phyloP scores from a whole-genome alignment of 73 alveolate genomes.

The Blepharisma stoltei region DNA sequence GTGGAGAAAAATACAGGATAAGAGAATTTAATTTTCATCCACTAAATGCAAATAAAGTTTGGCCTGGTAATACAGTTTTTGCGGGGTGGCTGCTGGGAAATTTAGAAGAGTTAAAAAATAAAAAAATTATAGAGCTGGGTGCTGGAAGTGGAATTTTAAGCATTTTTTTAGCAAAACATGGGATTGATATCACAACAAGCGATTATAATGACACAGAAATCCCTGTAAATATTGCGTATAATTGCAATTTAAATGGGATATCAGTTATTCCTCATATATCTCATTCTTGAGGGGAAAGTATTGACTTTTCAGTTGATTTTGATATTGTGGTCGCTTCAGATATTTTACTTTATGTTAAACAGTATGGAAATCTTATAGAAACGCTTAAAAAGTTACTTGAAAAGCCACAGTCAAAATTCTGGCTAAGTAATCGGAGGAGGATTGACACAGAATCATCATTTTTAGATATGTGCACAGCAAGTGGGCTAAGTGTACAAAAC shows the following conservation, averaged over 20 bases:
- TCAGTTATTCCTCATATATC: background rate
- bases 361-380: background rate
- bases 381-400: background rate
- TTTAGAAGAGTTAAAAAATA: background rate
- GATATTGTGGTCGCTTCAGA: background rate
- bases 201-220: background rate
- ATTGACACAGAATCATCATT: background rate
- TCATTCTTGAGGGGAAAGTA: background rate
- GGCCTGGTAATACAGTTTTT: slow-evolving; percentile 1
- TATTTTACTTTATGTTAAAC: background rate
- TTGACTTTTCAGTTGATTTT: background rate
- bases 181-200: background rate
- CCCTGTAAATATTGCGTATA: background rate
- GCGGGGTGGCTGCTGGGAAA: background rate
- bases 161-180: background rate
- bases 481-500: background rate
- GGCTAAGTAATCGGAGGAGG: background rate
- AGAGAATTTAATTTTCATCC: background rate
- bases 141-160: slow-evolving; percentile 6
- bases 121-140: background rate
- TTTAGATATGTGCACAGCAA: background rate
- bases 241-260: background rate
- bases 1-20: background rate
- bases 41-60: background rate
- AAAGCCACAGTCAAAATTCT: background rate